These are phyloP conservation scores for Solanum peruvianum DNA, from an alignment of 257 asterid genomes.

Conservation along the genomic window DNA sequence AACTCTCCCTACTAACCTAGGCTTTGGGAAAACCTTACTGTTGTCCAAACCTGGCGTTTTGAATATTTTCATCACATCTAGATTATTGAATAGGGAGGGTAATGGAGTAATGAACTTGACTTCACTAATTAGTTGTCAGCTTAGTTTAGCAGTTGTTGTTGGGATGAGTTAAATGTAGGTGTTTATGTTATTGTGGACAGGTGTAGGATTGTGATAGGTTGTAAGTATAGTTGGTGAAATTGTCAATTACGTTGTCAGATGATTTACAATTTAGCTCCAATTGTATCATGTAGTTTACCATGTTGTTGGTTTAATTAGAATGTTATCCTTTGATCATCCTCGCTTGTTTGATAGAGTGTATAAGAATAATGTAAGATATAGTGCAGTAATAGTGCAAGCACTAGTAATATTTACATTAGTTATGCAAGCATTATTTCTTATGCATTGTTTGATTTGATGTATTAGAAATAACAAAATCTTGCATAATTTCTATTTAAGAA, in stretches of 20 bases:
- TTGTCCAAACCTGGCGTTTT: neutral
- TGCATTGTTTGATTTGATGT: too few relatives aligned
- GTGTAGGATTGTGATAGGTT: neutral
- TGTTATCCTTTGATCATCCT: neutral
- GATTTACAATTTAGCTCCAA: too few relatives aligned
- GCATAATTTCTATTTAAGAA: too few relatives aligned
- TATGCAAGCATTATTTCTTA: too few relatives aligned
- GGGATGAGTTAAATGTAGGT: neutral
- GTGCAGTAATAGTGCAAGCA: too few relatives aligned
- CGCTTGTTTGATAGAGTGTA: too few relatives aligned
- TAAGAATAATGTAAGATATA: too few relatives aligned
- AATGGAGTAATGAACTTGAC: neutral
- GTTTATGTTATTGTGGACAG: neutral
- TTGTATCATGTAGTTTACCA: neutral
- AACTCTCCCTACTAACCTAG: too few relatives aligned
- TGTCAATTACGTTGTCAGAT: neutral
- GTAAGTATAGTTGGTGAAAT: neutral
- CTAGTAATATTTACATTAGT: too few relatives aligned
- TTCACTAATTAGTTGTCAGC: neutral
- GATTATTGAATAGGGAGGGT: neutral
- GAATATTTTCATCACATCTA: neutral
- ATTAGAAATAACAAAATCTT: too few relatives aligned
- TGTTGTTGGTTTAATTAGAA: neutral
- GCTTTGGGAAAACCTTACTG: too few relatives aligned
- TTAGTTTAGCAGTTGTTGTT: neutral